Conservation (phyloP, 2,329 filamentous ascomycete genomes). For the Claviceps pusilla region DNA sequence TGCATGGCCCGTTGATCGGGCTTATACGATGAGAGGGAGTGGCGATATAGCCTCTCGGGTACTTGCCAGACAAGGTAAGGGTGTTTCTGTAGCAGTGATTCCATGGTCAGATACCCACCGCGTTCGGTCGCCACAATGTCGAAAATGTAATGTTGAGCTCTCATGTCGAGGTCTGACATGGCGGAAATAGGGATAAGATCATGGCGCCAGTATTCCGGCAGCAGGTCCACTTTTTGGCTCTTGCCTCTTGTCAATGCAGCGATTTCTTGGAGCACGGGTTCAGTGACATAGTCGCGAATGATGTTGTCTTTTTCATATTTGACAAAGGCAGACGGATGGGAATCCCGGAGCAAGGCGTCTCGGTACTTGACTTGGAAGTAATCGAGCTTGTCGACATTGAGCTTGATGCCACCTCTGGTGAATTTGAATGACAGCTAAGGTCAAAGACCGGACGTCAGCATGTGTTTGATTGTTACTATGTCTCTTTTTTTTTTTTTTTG, state of each 20-base stretch:
- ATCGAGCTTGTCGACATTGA: slow-evolving; percentile 64
- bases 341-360: slow-evolving; percentile 17
- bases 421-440: slow-evolving; percentile 67
- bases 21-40: slow-evolving; percentile 10
- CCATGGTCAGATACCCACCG: slow-evolving; percentile 12
- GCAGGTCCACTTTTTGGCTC: neutral
- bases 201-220: slow-evolving; percentile 10
- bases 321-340: slow-evolving; percentile 5
- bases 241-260: slow-evolving; percentile 10
- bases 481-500: neutral
- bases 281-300: slow-evolving; percentile 10
- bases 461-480: neutral
- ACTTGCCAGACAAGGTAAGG: slow-evolving; percentile 26
- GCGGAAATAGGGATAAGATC: slow-evolving; percentile 15
- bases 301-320: slow-evolving; percentile 8
- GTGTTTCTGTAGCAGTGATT: slow-evolving; percentile 14
- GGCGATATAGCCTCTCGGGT: slow-evolving; percentile 15
- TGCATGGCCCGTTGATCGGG: slow-evolving; percentile 10
- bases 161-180: slow-evolving; percentile 6
- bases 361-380: slow-evolving; percentile 61
- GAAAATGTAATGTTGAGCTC: slow-evolving; percentile 10
- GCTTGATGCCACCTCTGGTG: slow-evolving; percentile 77
- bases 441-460: slow-evolving; percentile 10
- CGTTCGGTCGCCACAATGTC: slow-evolving; percentile 10
- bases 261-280: slow-evolving; percentile 12